Percentiles rank a stretch among this genome's conserved stretches.
Conservation (phyloP, 495 filamentous ascomycete genomes). For the Sphaerosporella brunnea region DNA sequence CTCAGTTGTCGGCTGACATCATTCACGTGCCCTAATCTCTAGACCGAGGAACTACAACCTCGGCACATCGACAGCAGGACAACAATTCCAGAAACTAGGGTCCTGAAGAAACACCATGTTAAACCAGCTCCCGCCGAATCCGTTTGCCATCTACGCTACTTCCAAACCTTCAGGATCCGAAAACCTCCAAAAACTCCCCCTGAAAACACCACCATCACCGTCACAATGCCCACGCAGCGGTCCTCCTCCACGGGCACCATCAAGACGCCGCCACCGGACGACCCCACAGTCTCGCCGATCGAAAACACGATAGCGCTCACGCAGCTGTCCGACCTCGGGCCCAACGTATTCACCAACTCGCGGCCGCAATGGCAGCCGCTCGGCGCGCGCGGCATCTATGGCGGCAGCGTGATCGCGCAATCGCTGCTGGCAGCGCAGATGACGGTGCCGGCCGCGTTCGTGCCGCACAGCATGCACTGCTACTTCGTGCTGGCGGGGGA, state of each 20-base stretch:
- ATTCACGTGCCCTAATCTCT: no score
- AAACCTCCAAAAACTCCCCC: no score
- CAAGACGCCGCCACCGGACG: conserved; percentile 52
- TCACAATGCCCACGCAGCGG: no score
- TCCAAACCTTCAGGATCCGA: no score
- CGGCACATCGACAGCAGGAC: no score
- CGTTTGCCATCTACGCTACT: no score
- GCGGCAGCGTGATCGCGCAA: conserved; percentile 79
- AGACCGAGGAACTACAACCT: no score
- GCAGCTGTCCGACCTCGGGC: conserved; percentile 58
- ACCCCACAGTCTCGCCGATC: conserved; percentile 57
- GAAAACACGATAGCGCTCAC: conserved; percentile 81
- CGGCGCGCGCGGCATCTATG: conserved; percentile 82
- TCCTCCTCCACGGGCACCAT: conserved; percentile 38
- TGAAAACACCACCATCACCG: no score
- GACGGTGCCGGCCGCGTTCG: conserved; percentile 64
- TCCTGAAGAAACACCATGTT: no score
- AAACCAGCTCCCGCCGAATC: no score
- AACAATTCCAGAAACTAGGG: no score
- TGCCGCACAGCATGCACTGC: conserved; percentile 91
- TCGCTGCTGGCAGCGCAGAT: conserved; percentile 71
- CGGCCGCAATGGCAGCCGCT: conserved; percentile 77
- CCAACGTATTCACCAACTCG: conserved; percentile 88
- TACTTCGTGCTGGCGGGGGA: conserved; percentile 92
- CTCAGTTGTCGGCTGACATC: no score